Conservation (phyloP, 2,329 filamentous ascomycete species). For the Penicillium crustosum region DNA sequence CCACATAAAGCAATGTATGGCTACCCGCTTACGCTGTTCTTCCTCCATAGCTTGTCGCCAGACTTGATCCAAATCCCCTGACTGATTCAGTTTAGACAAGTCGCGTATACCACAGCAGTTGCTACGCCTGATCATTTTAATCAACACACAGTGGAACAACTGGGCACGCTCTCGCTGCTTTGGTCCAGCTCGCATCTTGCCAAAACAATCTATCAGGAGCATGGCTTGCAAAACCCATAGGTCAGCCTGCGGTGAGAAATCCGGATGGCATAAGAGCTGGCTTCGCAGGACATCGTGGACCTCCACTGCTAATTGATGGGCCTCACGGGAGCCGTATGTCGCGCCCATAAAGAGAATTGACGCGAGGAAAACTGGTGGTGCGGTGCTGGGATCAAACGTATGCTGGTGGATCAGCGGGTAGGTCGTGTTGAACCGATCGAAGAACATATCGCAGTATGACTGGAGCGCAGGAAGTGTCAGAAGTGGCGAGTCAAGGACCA, state of each 20-base stretch:
- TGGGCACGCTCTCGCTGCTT: conserved; percentile 65
- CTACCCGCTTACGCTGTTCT: conserved; percentile 61
- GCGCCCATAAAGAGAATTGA: conserved; percentile 61
- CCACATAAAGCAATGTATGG: conserved; percentile 65
- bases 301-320: conserved; percentile 61
- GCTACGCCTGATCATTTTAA: conserved; percentile 56
- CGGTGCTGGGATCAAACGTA: conserved; percentile 54
- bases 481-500: conserved; percentile 53
- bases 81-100: conserved; percentile 34
- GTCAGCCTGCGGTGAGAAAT: conserved; percentile 59
- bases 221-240: conserved; percentile 64
- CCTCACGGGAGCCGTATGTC: conserved; percentile 59
- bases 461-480: conserved; percentile 55
- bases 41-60: conserved; percentile 57
- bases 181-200: conserved; percentile 62
- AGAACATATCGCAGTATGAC: conserved; percentile 60
- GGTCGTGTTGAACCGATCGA: conserved; percentile 59
- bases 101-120: conserved; percentile 51
- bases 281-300: conserved; percentile 62
- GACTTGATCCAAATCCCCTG: conserved; percentile 44
- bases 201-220: conserved; percentile 63
- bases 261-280: conserved; percentile 58
- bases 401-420: conserved; percentile 61
- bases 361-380: conserved; percentile 55
- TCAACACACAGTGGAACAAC: conserved; percentile 57